These are phyloP conservation scores for Penicillium lagena DNA, from an alignment of 495 filamentous ascomycete genomes.

Conservation along the genomic window DNA sequence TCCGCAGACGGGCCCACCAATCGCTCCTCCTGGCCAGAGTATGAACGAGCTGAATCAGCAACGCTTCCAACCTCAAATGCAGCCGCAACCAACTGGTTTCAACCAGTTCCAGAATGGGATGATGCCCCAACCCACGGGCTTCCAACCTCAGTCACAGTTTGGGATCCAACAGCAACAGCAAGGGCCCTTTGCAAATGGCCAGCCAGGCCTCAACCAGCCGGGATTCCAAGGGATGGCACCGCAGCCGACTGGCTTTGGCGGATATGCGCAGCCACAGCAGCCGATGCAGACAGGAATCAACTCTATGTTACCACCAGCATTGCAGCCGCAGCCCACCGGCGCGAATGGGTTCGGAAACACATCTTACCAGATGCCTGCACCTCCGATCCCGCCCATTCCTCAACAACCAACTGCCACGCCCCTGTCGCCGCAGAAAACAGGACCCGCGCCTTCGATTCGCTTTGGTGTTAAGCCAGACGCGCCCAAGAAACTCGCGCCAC, in stretches of 20 bases:
- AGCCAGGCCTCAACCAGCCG: constrained; percentile 13
- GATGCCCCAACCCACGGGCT: constrained; percentile 47
- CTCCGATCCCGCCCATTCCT: constrained; percentile 37
- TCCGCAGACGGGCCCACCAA: constrained; percentile 37
- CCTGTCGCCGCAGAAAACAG: constrained; percentile 82
- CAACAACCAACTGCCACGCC: constrained; percentile 49
- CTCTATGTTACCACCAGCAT: constrained; percentile 33
- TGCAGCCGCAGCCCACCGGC: constrained; percentile 49
- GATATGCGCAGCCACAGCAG: constrained; percentile 40
- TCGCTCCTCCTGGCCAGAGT: constrained; percentile 71
- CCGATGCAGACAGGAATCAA: constrained; percentile 45
- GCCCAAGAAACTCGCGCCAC: constrained; percentile 72
- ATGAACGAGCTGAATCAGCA: constrained; percentile 64
- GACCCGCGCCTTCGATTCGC: constrained; percentile 81
- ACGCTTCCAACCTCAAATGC: constrained; percentile 47
- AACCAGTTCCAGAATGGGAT: constrained; percentile 41
- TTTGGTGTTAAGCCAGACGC: constrained; percentile 70
- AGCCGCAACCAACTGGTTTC: constrained; percentile 51
- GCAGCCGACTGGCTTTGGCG: constrained; percentile 62
- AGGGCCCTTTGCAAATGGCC: constrained; percentile 8
- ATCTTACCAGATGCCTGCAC: constrained; percentile 31
- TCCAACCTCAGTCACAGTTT: constrained; percentile 42
- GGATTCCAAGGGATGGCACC: constrained; percentile 54
- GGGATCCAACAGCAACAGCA: constrained; percentile 48
- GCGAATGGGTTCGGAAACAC: constrained; percentile 48